Base-by-base conservation (phyloP, 78 protist species). In the Dictyostelium intermedium region DNA sequence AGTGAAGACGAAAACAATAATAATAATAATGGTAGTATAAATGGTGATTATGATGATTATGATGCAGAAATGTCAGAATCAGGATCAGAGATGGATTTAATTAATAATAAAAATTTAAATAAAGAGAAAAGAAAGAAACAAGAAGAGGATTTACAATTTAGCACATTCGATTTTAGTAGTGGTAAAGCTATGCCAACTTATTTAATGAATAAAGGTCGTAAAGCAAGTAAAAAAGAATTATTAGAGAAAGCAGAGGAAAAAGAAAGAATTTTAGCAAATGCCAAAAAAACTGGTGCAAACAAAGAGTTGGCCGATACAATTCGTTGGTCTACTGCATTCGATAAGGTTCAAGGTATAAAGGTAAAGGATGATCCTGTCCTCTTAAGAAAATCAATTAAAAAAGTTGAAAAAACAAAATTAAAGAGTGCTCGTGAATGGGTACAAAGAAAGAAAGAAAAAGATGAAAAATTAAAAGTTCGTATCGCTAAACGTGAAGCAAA, bases 111-210 rank as follows among this genome's bases (percentile, higher is more conserved):
- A 20, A 27, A 63, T 25, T n/a, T 37, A 34, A 56, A 56, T 16
- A n/a, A 63, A 34, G 61, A 66, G 74, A 63, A 32, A n/a, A 70
- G 45, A n/a, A 43, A 23, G 25, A 78, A 25, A 60, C 66, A 73
- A 85, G 66, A 85, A 5, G 95, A 91, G 14, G 92, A 84, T 91
- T 45, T 91, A 78, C 95, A 91, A 91, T 91, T 91, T 84, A 91
- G 95, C 74, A 83, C 91, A 74, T 91, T 91, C 76, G 95, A 91
- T 83, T 91, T 91, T 39, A 84, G 87, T 32, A 23, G 39, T 37
- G 95, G 95, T 53, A 50, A 66, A 83, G 84, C 95, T 11, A 50
- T 84, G 30, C 95, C 95, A 69, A 61, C 76, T n/a, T 91, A 91
- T 84, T 50, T 91, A 20, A 45, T 76, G 23, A 37, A 32, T 11